A percentile compares a stretch with the other conserved stretches of the same genome.
Evolutionary conservation across 495 filamentous ascomycete genomes (phyloP).

Genomic region (Terfezia claveryi): DNA sequence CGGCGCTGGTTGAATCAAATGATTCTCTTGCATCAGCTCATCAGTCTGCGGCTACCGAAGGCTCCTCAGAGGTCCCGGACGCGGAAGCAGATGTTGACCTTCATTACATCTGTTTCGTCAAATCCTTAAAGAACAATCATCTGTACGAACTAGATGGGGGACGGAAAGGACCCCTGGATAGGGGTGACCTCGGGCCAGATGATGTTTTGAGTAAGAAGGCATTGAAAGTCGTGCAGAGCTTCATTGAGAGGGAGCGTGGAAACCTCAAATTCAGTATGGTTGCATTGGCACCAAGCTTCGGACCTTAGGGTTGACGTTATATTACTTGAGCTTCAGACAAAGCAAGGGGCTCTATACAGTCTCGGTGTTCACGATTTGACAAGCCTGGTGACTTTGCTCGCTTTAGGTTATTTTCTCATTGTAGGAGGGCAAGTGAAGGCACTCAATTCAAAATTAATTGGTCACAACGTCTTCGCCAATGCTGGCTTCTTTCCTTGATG

Average conservation of each 20-base stretch:
- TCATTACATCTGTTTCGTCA: conserved; percentile 77
- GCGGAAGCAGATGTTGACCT: conserved; percentile 47
- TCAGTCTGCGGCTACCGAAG: conserved; percentile 41
- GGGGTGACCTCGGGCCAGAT: conserved; percentile 39
- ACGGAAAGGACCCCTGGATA: conserved; percentile 47
- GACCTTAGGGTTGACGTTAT: neutral
- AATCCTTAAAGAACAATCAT: conserved; percentile 37
- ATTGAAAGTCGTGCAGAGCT: conserved; percentile 33
- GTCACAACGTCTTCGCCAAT: no score
- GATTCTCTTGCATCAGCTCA: conserved; percentile 50
- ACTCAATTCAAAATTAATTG: no score
- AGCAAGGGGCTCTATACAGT: no score
- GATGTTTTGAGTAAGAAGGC: conserved; percentile 50
- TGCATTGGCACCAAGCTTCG: conserved; percentile 23
- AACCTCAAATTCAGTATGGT: conserved; percentile 37
- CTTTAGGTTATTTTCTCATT: no score
- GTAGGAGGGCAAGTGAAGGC: no score
- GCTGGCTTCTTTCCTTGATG: no score
- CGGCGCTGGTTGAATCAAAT: conserved; percentile 50
- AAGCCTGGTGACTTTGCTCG: no score
- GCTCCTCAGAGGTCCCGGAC: conserved; percentile 49
- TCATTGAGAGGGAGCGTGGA: conserved; percentile 30
- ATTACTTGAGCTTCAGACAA: no score
- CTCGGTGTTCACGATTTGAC: no score
- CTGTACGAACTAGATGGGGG: conserved; percentile 72